Evolutionary conservation across 179 eudicot genomes (phyloP), one percentile per base, ranked within the genome.

Genomic region (Nepenthes alata): DNA sequence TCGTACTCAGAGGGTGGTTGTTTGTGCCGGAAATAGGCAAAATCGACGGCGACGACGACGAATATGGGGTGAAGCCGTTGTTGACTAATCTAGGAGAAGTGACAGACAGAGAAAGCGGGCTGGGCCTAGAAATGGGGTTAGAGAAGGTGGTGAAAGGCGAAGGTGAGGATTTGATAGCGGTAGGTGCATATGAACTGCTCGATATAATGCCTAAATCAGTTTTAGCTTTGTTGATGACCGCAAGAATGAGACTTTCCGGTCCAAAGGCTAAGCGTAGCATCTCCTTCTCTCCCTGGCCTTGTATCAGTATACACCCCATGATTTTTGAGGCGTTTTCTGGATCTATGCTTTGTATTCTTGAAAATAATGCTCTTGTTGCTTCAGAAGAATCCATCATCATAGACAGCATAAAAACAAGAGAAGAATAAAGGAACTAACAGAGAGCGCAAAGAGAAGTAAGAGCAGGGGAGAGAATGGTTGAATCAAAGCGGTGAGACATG

Each of bases 261-360:
- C 85, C 89, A 57, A 73, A 81, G 5, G 97, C 96, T 11, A 91
- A 58, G 8, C 88, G 68, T 47, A 91, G 72, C 84, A 85, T 80
- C 69, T 88, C 94, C 58, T 82, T 84, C 53, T 84, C 94, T 0
- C 84, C 81, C 1, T 75, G 78, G 58, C 81, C 86, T 44, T 88
- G 83, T 3, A 85, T 70, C 4, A 85, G 85, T 3, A 91, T 65
- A 38, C 62, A 81, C 6, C 95, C 85, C 84, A 86, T 81, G 71
- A 85, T 81, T 70, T 78, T 91, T 0, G 87, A 76, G 2, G 89
- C 96, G 61, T 85, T 77, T 55, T 91, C 89, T 38, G 86, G 95
- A 82, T 88, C 97, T 67, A 88, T 58, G 54, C 47, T 62, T 66
- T 82, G 82, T 11, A 91, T 78, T 61, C 87, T 70, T 0, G 87